These are phyloP conservation scores for Dichomitus squalens DNA, from an alignment of 1,284 basidiomycete species.

Conservation along the genomic window DNA sequence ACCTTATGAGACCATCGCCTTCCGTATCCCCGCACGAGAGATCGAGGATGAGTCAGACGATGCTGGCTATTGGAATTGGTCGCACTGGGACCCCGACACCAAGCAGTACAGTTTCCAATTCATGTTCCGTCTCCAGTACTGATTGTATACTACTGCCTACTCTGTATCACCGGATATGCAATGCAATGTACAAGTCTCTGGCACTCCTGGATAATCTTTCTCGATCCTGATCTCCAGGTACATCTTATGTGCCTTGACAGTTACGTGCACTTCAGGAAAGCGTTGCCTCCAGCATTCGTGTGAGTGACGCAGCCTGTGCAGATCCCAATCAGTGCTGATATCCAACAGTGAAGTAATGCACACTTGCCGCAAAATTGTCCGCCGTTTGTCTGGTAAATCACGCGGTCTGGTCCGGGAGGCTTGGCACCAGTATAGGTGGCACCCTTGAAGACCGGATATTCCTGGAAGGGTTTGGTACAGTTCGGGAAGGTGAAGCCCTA, in stretches of 20 bases:
- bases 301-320: not conserved
- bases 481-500: not conserved
- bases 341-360: not conserved
- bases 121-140: constrained; percentile 79
- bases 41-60: constrained; percentile 94
- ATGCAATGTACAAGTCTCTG: not conserved
- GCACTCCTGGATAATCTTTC: not conserved
- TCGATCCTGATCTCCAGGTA: too few relatives aligned
- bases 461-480: not conserved
- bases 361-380: not conserved
- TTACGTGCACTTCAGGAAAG: not conserved
- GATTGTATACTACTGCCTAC: constrained; percentile 29
- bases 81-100: constrained; percentile 95
- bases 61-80: constrained; percentile 92
- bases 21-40: constrained; percentile 96
- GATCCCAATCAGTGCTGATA: not conserved
- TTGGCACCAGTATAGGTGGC: not conserved
- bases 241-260: not conserved
- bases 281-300: not conserved
- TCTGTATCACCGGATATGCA: constrained; percentile 4
- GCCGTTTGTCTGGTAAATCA: not conserved
- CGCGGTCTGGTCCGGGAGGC: too few relatives aligned
- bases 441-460: not conserved
- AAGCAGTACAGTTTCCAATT: constrained; percentile 97
- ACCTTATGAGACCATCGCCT: constrained; percentile 98